Evolutionary conservation across 1,284 basidiomycete species (phyloP).

Genomic region (Ganoderma leucocontextum): DNA sequence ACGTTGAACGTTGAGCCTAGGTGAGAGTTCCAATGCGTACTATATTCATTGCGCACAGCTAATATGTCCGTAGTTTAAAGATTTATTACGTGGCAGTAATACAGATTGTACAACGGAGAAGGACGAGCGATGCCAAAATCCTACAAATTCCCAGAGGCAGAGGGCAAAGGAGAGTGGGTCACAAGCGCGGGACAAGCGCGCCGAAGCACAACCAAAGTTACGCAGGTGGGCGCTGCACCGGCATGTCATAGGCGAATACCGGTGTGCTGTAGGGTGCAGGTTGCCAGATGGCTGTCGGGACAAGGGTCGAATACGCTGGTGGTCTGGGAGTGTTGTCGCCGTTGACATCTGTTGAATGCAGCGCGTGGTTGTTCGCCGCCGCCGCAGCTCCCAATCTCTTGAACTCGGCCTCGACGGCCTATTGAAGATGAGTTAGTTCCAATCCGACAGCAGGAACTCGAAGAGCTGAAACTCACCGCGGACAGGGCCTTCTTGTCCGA

Average conservation of each 20-base stretch:
- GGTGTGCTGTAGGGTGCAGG: conserved; percentile 3
- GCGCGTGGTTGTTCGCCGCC: not conserved
- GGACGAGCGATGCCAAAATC: not conserved
- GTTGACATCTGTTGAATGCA: not conserved
- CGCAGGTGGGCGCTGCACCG: not conserved
- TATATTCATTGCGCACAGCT: not conserved
- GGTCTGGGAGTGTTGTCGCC: not conserved
- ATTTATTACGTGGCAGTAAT: not conserved
- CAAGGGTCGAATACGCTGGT: not conserved
- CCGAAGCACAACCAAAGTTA: not conserved
- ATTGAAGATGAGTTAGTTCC: not conserved
- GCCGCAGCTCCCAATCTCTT: not conserved
- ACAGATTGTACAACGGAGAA: not conserved
- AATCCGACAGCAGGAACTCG: too few relatives aligned
- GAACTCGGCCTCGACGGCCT: conserved; percentile 4
- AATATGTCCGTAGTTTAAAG: not conserved
- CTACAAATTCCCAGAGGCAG: not conserved
- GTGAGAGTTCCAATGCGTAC: not conserved
- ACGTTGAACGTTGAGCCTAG: not conserved
- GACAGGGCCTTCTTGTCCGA: conserved; percentile 8
- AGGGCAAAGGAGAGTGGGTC: not conserved
- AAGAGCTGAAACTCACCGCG: not conserved
- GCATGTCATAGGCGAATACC: not conserved
- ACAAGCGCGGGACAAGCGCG: not conserved
- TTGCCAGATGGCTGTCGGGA: conserved; percentile 10